Evolutionary conservation across 2,329 filamentous ascomycete species (phyloP), one percentile per base, ranked within the genome.

Genomic region (Alternaria gansuensis): DNA sequence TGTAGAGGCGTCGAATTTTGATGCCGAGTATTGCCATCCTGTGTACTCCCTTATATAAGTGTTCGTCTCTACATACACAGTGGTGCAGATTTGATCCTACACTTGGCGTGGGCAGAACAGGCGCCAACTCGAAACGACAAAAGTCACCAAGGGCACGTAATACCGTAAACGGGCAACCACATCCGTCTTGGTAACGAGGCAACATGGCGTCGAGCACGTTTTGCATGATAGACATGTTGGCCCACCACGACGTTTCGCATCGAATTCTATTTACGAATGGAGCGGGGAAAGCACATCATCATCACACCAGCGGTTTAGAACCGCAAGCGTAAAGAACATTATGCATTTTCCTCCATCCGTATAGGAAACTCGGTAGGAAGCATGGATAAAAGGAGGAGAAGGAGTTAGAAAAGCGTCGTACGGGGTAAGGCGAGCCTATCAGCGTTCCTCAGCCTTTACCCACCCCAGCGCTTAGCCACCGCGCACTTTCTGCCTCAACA

Each of bases 291-390:
- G 54, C 57, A 54, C 51, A 61, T 48, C 51, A 61, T 48, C 51
- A 59, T 59, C 28, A 49, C 57, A 55, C 43, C 44, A 62, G 41
- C 43, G 31, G 55, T 58, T 65, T 65, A 51, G 40, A 73, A 70
- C 72, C 68, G 44, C 33, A 60, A 48, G 39, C 11, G 48, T 36
- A 48, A 39, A 50, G 58, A 67, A 62, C 57, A 60, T 70, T 64
- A 72, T 72, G 70, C 70, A 68, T 73, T 39, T 26, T 70, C 69
- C 69, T 54, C 48, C 44, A 44, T 34, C 26, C 34, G 34, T 39
- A 5, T 14, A 49, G 33, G 10, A 17, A 39, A 9, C 10, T 23
- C 21, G 48, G 31, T 24, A 23, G 26, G 49, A 31, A 36, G 36
- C 34, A 59, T 23, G 34, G 49, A 10, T 24, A 10, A 31, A 52